A percentile compares a stretch with the other conserved stretches of the same genome.
Conservation (phyloP, 345 rosid species). For the Viola odorata region DNA sequence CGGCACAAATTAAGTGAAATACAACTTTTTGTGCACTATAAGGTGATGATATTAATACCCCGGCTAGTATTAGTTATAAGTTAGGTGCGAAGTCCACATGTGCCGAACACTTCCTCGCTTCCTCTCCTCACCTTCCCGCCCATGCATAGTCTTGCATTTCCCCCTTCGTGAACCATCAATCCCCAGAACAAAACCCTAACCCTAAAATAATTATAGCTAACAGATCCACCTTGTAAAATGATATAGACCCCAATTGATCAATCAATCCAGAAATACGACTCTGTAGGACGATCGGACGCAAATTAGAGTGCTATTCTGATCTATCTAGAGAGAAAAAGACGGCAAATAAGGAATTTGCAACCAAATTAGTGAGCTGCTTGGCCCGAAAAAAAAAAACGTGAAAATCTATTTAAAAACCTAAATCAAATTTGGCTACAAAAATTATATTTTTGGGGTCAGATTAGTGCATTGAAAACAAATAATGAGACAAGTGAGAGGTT, state of each 20-base stretch:
- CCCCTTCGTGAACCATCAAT: slow-evolving; percentile 30
- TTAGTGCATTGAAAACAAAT: too few species aligned
- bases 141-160: slow-evolving; percentile 56
- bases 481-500: too few species aligned
- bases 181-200: slow-evolving; percentile 17
- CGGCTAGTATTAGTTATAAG: too few species aligned
- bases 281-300: slow-evolving; percentile 4
- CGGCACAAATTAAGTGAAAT: too few species aligned
- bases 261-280: slow-evolving; percentile 20
- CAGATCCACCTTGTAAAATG: neutral
- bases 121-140: slow-evolving; percentile 32
- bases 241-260: neutral
- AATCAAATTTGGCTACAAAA: too few species aligned
- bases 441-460: too few species aligned
- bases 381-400: too few species aligned
- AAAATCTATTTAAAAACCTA: too few species aligned
- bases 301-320: neutral
- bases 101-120: slow-evolving; percentile 16
- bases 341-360: too few species aligned
- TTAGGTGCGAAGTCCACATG: slow-evolving; percentile 33
- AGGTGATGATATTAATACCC: too few species aligned
- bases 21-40: too few species aligned
- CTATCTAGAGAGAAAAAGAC: neutral
- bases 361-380: too few species aligned
- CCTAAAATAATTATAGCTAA: slow-evolving; percentile 24